Base-by-base conservation (phyloP, 202 grass and related monocot species). In the Digitaria exilis region DNA sequence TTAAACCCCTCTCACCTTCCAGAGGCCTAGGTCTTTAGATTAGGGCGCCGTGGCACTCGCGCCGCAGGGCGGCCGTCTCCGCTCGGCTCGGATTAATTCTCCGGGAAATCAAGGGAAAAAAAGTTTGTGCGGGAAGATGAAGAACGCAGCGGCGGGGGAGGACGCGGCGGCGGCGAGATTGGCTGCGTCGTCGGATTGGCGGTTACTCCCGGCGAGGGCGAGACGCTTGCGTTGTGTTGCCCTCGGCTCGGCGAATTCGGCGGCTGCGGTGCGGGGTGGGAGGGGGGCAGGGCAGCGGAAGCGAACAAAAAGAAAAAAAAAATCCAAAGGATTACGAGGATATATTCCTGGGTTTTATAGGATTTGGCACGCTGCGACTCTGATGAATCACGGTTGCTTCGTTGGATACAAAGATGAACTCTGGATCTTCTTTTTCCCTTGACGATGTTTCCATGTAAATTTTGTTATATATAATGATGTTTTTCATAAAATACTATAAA, bases 231-330 rank as follows among this genome's bases (percentile, higher is more conserved):
- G 73, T 61, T 37, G 79, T 61, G 73, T 72, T 66, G 41, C 17
- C 62, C 69, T 81, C 69, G 77, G 62, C 81, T n/a, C n/a, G 77
- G 62, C 81, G 87, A 84, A 88, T 79, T 88, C 67, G 82, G 85
- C 85, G 66, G 41, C 66, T 60, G 74, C 73, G 55, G 73, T 80
- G 76, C 82, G 87, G 76, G 76, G 82, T 29, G 25, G 69, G 9
- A 54, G 22, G 39, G 57, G 58, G 32, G 59, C 18, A 57, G 59
- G 60, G 30, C 18, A 76, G 80, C 75, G 84, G 61, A 84, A 69
- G 41, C 21, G 29, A 76, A 60, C 54, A 44, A 61, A 77, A 74
- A 56, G 39, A 64, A 64, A n/a, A n/a, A n/a, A n/a, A n/a, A n/a
- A n/a, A n/a, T n/a, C n/a, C 26, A 35, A 10, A 64, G 54, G 21